A percentile compares a stretch with the other conserved stretches of the same genome.
These are phyloP conservation scores for Jackrogersella multiformis DNA, from an alignment of 495 filamentous ascomycete species.

Conservation along the genomic window DNA sequence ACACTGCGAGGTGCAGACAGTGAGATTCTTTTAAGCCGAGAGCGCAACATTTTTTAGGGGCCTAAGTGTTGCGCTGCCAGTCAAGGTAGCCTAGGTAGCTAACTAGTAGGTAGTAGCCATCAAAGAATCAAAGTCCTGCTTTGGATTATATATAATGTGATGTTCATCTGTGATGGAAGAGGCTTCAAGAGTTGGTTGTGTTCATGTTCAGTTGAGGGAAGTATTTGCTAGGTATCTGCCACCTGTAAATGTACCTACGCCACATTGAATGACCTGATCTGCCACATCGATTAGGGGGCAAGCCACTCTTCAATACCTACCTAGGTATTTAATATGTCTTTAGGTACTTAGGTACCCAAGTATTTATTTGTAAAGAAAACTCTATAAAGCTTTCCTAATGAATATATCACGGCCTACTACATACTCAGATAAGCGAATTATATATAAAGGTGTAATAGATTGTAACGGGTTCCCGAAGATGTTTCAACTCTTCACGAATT, in stretches of 20 bases:
- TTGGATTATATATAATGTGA: background rate
- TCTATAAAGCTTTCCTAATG: too few species aligned
- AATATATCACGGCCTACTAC: too few species aligned
- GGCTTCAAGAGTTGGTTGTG: background rate
- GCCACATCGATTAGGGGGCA: too few species aligned
- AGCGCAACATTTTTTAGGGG: conserved; percentile 25
- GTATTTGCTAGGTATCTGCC: background rate
- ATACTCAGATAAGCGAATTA: too few species aligned
- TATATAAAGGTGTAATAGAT: too few species aligned
- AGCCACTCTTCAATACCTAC: too few species aligned
- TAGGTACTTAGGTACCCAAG: too few species aligned
- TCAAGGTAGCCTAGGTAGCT: too few species aligned
- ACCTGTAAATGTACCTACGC: background rate
- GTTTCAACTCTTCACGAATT: too few species aligned
- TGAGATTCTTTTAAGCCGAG: conserved; percentile 20
- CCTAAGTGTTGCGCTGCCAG: background rate
- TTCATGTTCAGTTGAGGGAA: background rate
- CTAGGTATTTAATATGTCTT: too few species aligned
- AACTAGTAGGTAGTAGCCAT: conserved; percentile 9
- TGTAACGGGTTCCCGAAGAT: too few species aligned
- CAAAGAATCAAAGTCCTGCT: conserved; percentile 3
- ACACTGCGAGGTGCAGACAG: conserved; percentile 3
- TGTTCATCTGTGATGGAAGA: background rate
- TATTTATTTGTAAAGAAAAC: too few species aligned
- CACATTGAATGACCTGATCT: background rate